These are phyloP conservation scores for Aspergillus haitiensis DNA, from an alignment of 495 filamentous ascomycete genomes.

Conservation along the genomic window DNA sequence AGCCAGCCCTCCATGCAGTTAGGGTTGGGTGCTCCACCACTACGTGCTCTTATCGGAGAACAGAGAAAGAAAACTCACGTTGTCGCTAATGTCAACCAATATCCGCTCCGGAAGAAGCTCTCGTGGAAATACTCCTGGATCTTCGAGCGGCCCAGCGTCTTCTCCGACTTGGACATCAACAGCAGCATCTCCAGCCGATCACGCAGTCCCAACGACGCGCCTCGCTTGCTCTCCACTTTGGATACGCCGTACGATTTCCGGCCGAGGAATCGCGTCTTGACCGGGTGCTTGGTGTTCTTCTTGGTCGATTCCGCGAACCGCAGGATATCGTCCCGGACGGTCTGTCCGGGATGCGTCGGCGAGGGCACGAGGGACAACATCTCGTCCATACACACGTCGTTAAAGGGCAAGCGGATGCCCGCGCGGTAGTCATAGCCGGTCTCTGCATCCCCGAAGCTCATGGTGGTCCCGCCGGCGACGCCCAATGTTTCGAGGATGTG, in stretches of 20 bases:
- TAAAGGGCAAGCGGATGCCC: slow-evolving; percentile 40
- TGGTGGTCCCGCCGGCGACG: slow-evolving; percentile 35
- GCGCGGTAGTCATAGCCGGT: slow-evolving; percentile 43
- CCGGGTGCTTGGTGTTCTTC: slow-evolving; percentile 1
- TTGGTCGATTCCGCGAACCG: slow-evolving; percentile 22
- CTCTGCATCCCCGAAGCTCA: slow-evolving; percentile 34
- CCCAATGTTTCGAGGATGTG: slow-evolving; percentile 43
- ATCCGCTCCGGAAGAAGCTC: slow-evolving; percentile 42
- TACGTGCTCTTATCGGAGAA: too few relatives aligned
- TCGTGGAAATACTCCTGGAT: slow-evolving; percentile 38
- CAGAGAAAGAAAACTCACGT: slow-evolving; percentile 26
- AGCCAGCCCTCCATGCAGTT: too few relatives aligned
- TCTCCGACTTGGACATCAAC: slow-evolving; percentile 34
- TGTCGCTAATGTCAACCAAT: slow-evolving; percentile 41
- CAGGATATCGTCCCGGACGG: slow-evolving; percentile 31
- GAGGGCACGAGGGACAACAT: slow-evolving; percentile 40
- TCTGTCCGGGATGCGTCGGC: slow-evolving; percentile 24
- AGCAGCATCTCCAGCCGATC: slow-evolving; percentile 36
- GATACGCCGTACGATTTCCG: slow-evolving; percentile 13
- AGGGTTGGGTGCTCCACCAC: too few relatives aligned
- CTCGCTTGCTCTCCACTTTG: slow-evolving; percentile 8
- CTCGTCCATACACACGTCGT: slow-evolving; percentile 37
- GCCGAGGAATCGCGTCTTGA: slow-evolving; percentile 24
- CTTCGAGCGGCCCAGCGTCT: slow-evolving; percentile 32
- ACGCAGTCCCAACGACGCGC: slow-evolving; percentile 26